These are phyloP conservation scores for Domatiomyces catenatus DNA, from an alignment of 2,329 filamentous ascomycete species.

Conservation along the genomic window DNA sequence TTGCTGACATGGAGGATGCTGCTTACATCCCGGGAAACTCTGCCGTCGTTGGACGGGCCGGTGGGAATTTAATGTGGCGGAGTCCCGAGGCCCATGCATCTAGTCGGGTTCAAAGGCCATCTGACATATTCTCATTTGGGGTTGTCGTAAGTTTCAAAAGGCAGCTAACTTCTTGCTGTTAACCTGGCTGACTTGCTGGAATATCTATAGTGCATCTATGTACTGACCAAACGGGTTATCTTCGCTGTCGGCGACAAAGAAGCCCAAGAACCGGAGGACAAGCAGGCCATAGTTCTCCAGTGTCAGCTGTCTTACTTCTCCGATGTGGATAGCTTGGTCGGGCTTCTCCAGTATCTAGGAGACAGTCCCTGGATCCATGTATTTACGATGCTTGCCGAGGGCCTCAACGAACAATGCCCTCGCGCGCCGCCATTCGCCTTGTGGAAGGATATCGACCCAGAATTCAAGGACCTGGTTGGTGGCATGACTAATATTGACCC, in stretches of 20 bases:
- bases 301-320: constrained; percentile 36
- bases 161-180: background rate
- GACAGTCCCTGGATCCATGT: constrained; percentile 27
- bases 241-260: constrained; percentile 26
- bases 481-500: constrained; percentile 22
- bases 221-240: constrained; percentile 28
- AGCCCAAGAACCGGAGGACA: constrained; percentile 19
- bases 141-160: constrained; percentile 17
- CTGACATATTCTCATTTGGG: constrained; percentile 24
- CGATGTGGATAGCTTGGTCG: constrained; percentile 27
- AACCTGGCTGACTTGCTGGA: constrained; percentile 2
- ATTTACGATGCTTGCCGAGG: constrained; percentile 25
- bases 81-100: constrained; percentile 24
- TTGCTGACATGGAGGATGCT: constrained; percentile 20
- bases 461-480: constrained; percentile 20
- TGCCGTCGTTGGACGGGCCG: constrained; percentile 7
- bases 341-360: constrained; percentile 27
- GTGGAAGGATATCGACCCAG: constrained; percentile 27
- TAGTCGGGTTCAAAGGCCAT: constrained; percentile 19
- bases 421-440: constrained; percentile 29
- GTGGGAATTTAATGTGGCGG: constrained; percentile 23
- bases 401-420: constrained; percentile 29
- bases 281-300: constrained; percentile 26
- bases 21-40: constrained; percentile 10
- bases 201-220: constrained; percentile 31